Evolutionary conservation across 2,329 filamentous ascomycete species (phyloP), one percentile per base, ranked within the genome.

Genomic region (Fusarium robinianum): DNA sequence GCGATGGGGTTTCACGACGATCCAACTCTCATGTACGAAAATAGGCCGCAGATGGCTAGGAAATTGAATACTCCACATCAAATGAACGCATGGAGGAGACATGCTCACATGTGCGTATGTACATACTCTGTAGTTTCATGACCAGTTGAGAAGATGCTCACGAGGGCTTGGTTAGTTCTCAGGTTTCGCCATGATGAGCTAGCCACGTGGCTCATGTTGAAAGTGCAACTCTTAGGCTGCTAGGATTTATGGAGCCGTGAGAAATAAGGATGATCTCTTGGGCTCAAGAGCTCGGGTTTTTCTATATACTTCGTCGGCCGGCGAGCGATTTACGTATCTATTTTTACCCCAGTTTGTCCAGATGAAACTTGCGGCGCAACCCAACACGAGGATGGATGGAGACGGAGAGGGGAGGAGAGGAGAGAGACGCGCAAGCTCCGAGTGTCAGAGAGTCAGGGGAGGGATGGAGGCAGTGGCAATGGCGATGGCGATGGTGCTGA

Each of bases 351-450:
- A 19, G 7, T 11, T 18, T 19, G 15, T 41, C 12, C 14, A 4
- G 15, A 26, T 27, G 26, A 40, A 17, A 21, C 21, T 16, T n/a
- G n/a, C n/a, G n/a, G n/a, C n/a, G n/a, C n/a, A n/a, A n/a, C 19
- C 36, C 30, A 49, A 40, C 23, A 46, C 36, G 33, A 50, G 35
- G 26, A 35, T 38, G 15, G 16, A 21, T 22, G 17, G 27, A 30
- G 41, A 11, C 14, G 32, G 38, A 24, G 27, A n/a, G 33, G 25
- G 31, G n/a, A n/a, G n/a, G n/a, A n/a, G n/a, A n/a, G n/a, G n/a
- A n/a, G n/a, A n/a, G n/a, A n/a, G n/a, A 38, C 47, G 29, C 36
- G 47, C 43, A 53, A 55, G 51, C 33, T n/a, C n/a, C 26, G 17
- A 16, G 24, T n/a, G 32, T 22, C 16, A 17, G 27, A n/a, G 38